Percentiles rank a stretch among this genome's conserved stretches.
phyloP scores from a whole-genome alignment of 2,329 filamentous ascomycete species.

The Gnomoniopsis sp. region DNA sequence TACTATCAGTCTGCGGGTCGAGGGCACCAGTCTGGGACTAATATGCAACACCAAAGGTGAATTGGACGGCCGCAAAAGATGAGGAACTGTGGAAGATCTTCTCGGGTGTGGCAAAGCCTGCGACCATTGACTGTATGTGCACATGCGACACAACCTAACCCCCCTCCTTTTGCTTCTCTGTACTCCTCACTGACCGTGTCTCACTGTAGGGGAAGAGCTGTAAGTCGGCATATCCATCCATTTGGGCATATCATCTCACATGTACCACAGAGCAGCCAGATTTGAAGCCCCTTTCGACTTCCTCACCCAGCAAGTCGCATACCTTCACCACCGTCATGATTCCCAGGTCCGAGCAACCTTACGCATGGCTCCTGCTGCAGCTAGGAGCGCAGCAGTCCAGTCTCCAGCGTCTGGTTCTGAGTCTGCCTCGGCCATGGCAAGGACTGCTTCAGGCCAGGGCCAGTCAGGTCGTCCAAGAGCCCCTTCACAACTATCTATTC shows the following conservation, averaged over 20 bases:
- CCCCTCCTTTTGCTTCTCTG: slow-evolving; percentile 1
- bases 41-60: slow-evolving; percentile 53
- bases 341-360: slow-evolving; percentile 89
- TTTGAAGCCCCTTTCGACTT: slow-evolving; percentile 88
- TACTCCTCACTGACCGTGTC: slow-evolving; percentile 2
- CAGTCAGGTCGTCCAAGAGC: slow-evolving; percentile 36
- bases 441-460: slow-evolving; percentile 39
- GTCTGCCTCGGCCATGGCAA: slow-evolving; percentile 42
- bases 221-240: slow-evolving; percentile 39
- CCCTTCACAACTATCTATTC: slow-evolving; percentile 54
- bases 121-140: slow-evolving; percentile 79
- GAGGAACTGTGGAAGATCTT: slow-evolving; percentile 86
- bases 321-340: slow-evolving; percentile 83
- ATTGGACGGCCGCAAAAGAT: slow-evolving; percentile 87
- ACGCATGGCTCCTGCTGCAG: slow-evolving; percentile 62
- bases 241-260: neutral
- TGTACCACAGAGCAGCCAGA: slow-evolving; percentile 55
- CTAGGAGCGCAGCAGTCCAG: slow-evolving; percentile 51
- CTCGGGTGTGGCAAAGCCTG: slow-evolving; percentile 74
- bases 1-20: neutral
- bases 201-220: slow-evolving; percentile 68
- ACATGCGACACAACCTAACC: neutral
- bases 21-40: neutral
- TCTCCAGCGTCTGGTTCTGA: slow-evolving; percentile 55
- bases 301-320: slow-evolving; percentile 87